These are phyloP conservation scores for Yarrowia sp. DNA, from an alignment of 805 yeast species.

Conservation along the genomic window DNA sequence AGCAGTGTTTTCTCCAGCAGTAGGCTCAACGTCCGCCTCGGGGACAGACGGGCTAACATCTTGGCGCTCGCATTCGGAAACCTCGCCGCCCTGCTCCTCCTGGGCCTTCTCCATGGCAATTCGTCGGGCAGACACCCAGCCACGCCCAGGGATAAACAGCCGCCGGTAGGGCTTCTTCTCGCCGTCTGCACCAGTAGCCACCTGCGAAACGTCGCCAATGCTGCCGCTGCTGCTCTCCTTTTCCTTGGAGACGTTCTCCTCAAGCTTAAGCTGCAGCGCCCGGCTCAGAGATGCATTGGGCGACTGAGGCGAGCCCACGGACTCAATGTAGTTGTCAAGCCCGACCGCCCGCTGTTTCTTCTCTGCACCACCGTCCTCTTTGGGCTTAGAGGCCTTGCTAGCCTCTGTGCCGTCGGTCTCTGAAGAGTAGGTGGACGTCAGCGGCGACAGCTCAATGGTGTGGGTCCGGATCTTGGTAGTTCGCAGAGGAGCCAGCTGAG, in stretches of 20 bases:
- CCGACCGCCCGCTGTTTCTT: not conserved
- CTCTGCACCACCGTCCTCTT: not conserved
- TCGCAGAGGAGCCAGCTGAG: conserved; percentile 15
- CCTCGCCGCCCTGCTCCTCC: conserved; percentile 14
- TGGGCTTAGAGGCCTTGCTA: conserved; percentile 19
- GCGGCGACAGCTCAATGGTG: conserved; percentile 30
- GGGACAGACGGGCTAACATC: not conserved
- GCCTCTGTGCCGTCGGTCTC: conserved; percentile 32
- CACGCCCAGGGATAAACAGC: conserved; percentile 45
- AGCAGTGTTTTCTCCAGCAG: conserved; percentile 1
- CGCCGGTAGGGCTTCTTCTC: conserved; percentile 45
- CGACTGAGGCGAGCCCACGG: conserved; percentile 23
- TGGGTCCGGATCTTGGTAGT: conserved; percentile 15
- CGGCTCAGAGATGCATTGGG: conserved; percentile 13
- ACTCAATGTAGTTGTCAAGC: conserved; percentile 14
- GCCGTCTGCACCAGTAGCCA: conserved; percentile 41
- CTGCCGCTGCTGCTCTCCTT: conserved; percentile 34
- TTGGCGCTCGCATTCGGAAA: not conserved
- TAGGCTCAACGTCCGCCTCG: not conserved
- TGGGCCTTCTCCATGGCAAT: conserved; percentile 41
- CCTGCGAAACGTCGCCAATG: not conserved
- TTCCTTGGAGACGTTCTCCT: conserved; percentile 20
- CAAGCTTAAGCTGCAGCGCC: conserved; percentile 34
- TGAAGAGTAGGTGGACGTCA: conserved; percentile 30
- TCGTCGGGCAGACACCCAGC: conserved; percentile 45